A percentile compares a stretch with the other conserved stretches of the same genome.
phyloP scores from a whole-genome alignment of 2,329 filamentous ascomycete species.

The Hypoxylon sp. region DNA sequence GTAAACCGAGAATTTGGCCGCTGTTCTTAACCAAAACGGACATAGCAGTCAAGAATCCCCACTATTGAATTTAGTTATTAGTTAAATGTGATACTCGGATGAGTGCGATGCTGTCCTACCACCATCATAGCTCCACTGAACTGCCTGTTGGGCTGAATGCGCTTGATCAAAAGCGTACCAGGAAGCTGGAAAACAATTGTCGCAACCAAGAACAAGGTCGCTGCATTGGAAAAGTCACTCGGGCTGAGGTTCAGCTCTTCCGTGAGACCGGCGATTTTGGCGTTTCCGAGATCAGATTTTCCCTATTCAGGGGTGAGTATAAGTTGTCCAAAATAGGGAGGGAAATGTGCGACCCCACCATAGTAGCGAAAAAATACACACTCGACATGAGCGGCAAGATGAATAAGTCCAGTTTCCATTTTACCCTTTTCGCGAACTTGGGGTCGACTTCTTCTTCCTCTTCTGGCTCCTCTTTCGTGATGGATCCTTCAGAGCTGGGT shows the following conservation, averaged over 20 bases:
- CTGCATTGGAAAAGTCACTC: slow-evolving; percentile 35
- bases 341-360: slow-evolving; percentile 26
- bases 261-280: slow-evolving; percentile 38
- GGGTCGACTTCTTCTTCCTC: slow-evolving; percentile 27
- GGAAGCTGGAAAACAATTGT: slow-evolving; percentile 40
- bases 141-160: slow-evolving; percentile 37
- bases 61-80: slow-evolving; percentile 29
- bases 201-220: slow-evolving; percentile 33
- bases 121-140: slow-evolving; percentile 36
- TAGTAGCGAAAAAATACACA: slow-evolving; percentile 40
- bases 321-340: not conserved
- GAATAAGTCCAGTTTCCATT: slow-evolving; percentile 40
- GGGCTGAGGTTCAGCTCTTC: slow-evolving; percentile 35
- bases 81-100: slow-evolving; percentile 3
- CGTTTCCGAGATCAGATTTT: slow-evolving; percentile 41
- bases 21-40: slow-evolving; percentile 32
- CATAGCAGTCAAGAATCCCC: slow-evolving; percentile 39
- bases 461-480: slow-evolving; percentile 16
- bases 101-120: slow-evolving; percentile 25
- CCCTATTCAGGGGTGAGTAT: slow-evolving; percentile 33
- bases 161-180: slow-evolving; percentile 39
- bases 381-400: slow-evolving; percentile 38
- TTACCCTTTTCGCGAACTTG: slow-evolving; percentile 32
- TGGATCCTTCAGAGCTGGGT: slow-evolving; percentile 14
- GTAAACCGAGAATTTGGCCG: slow-evolving; percentile 29